phyloP scores from a whole-genome alignment of 441 rosid species.

The Aquilaria agallochum region DNA sequence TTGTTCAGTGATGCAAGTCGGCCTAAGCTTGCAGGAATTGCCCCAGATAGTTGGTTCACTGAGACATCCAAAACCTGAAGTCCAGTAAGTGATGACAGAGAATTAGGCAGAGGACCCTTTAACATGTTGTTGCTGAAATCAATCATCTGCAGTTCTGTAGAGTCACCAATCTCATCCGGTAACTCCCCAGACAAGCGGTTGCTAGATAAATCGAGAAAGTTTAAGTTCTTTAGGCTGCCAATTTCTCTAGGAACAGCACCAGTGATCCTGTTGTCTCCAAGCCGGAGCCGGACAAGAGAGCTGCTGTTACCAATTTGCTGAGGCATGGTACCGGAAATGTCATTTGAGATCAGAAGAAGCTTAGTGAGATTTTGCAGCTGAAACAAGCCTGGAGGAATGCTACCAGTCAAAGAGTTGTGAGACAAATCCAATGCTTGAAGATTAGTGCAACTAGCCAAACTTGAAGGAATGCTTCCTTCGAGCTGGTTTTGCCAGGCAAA shows the following conservation, averaged over 20 bases:
- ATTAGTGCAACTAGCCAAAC: conserved; percentile 51
- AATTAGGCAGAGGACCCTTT: conserved; percentile 58
- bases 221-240: conserved; percentile 57
- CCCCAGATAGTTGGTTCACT: conserved; percentile 47
- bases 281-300: conserved; percentile 75
- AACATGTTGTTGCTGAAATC: conserved; percentile 78
- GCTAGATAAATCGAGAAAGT: conserved; percentile 76
- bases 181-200: conserved; percentile 68
- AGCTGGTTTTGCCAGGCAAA: conserved; percentile 95
- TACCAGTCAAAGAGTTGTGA: conserved; percentile 75
- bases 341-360: conserved; percentile 75
- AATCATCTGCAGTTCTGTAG: conserved; percentile 77
- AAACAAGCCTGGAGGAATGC: conserved; percentile 74
- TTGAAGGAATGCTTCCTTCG: conserved; percentile 89
- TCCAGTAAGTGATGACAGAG: conserved; percentile 62
- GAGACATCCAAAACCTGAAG: conserved; percentile 86
- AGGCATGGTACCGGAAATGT: conserved; percentile 76
- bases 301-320: conserved; percentile 74
- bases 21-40: conserved; percentile 71
- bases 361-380: conserved; percentile 82
- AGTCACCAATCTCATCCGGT: conserved; percentile 74
- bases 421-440: conserved; percentile 95
- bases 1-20: conserved; percentile 64
- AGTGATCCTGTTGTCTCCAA: conserved; percentile 66
- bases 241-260: conserved; percentile 72